Conservation (phyloP, 73 alveolate species). For the Paramecium tetraurelia region DNA sequence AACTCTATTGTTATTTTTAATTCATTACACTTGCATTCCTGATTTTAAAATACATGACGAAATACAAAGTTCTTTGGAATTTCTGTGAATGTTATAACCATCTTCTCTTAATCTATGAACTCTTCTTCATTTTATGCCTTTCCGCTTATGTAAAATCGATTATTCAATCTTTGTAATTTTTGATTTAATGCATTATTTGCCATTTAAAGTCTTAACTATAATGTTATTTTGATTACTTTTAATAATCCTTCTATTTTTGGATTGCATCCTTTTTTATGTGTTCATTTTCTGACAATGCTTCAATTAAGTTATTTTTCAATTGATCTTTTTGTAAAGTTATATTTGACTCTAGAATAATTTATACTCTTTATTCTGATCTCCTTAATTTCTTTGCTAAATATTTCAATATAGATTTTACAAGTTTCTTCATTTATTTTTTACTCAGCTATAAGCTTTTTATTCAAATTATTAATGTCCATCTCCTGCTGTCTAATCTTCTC, state of each 20-base stretch:
- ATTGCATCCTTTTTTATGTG: slow-evolving; percentile 22
- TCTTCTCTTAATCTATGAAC: slow-evolving; percentile 36
- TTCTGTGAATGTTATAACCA: slow-evolving; percentile 45
- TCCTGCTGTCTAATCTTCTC: background rate
- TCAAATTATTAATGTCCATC: background rate
- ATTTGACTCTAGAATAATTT: slow-evolving; percentile 25
- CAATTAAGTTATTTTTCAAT: background rate
- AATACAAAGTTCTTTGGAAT: slow-evolving; percentile 28
- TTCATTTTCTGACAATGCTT: slow-evolving; percentile 46
- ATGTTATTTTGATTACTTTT: background rate
- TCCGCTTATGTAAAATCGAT: background rate
- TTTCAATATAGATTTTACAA: background rate
- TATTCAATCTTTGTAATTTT: slow-evolving; percentile 26
- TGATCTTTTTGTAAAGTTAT: slow-evolving; percentile 18
- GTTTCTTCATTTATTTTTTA: background rate
- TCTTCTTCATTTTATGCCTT: slow-evolving; percentile 3
- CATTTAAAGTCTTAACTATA: background rate
- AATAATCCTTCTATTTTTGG: background rate
- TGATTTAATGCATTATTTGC: background rate
- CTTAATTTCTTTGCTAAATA: background rate
- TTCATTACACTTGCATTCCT: slow-evolving; percentile 13
- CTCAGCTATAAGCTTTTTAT: background rate
- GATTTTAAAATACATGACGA: slow-evolving; percentile 7
- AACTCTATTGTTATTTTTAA: background rate
- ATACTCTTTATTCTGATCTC: slow-evolving; percentile 33